Conservation (phyloP, 2,329 filamentous ascomycete genomes). For the Trichothecium sympodiale region DNA sequence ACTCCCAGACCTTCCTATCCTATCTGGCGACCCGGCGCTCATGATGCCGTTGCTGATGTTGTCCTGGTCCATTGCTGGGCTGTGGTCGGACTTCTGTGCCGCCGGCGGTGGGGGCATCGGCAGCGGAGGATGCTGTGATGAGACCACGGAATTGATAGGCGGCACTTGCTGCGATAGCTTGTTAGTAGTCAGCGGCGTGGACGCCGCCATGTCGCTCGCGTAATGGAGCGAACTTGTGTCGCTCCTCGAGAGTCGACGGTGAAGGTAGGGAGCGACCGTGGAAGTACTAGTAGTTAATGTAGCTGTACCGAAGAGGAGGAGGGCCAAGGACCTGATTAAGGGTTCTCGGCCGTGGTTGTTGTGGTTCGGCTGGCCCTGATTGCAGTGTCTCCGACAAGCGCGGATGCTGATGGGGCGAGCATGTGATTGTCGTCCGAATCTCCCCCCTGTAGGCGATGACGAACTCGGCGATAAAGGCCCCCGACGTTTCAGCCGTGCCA, state of each 20-base stretch:
- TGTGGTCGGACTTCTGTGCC: background rate
- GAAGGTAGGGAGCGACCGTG: constrained; percentile 14
- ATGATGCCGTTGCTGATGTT: constrained; percentile 25
- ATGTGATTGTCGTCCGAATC: constrained; percentile 35
- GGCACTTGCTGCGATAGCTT: background rate
- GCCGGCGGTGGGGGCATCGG: background rate
- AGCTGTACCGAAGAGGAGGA: constrained; percentile 1
- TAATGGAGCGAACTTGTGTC: constrained; percentile 7
- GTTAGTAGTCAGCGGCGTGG: too few species aligned
- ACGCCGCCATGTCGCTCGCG: too few species aligned
- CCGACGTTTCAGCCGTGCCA: too few species aligned
- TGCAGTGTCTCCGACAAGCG: background rate
- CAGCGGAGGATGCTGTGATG: background rate
- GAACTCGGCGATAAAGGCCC: constrained; percentile 2
- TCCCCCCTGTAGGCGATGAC: constrained; percentile 1
- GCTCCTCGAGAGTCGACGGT: constrained; percentile 9
- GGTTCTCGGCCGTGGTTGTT: background rate
- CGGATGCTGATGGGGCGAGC: constrained; percentile 16
- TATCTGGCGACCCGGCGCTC: constrained; percentile 34
- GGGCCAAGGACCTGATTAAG: background rate
- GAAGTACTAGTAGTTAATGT: constrained; percentile 14
- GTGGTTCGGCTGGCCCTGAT: too few species aligned
- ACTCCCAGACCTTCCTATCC: constrained; percentile 34
- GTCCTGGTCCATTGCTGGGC: constrained; percentile 36
- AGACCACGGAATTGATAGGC: background rate